These are phyloP conservation scores for Asterochloris erici DNA, from an alignment of 139 green algal genomes.

Conservation along the genomic window DNA sequence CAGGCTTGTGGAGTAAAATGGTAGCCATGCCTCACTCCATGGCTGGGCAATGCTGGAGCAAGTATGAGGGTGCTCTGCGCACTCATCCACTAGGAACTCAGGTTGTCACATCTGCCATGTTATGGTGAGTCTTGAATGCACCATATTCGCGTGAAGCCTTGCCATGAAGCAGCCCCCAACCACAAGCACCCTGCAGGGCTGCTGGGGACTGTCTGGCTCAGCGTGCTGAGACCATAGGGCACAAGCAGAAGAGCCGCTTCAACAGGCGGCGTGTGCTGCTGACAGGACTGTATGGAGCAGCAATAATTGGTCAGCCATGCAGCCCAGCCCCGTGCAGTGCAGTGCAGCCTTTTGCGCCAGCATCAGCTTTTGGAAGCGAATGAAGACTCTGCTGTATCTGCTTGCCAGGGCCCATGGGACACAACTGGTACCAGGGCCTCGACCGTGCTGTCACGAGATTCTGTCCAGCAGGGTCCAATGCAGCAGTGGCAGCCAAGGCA, in stretches of 20 bases:
- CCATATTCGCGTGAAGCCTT: not conserved
- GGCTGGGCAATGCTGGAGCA: not conserved
- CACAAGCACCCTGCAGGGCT: not conserved
- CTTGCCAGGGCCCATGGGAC: constrained; percentile 11
- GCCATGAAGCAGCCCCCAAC: not conserved
- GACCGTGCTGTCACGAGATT: constrained; percentile 5
- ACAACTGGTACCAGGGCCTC: constrained; percentile 13
- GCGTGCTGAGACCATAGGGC: not conserved
- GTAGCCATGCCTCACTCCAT: too few species aligned
- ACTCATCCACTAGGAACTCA: not conserved
- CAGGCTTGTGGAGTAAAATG: too few species aligned
- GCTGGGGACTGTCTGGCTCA: constrained; percentile 14
- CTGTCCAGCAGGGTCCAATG: not conserved
- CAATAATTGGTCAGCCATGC: constrained; percentile 1
- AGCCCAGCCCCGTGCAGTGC: too few species aligned
- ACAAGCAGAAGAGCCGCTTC: not conserved
- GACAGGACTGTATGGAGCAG: constrained; percentile 4
- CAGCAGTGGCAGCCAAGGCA: constrained; percentile 12
- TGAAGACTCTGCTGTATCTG: not conserved
- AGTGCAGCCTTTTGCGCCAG: not conserved
- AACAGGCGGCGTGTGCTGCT: constrained; percentile 4
- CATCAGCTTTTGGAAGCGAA: not conserved
- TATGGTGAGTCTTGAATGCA: not conserved
- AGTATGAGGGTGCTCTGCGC: not conserved
- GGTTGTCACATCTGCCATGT: not conserved